These are phyloP conservation scores for Quercus suber DNA, from an alignment of 306 rosid species.

Conservation along the genomic window DNA sequence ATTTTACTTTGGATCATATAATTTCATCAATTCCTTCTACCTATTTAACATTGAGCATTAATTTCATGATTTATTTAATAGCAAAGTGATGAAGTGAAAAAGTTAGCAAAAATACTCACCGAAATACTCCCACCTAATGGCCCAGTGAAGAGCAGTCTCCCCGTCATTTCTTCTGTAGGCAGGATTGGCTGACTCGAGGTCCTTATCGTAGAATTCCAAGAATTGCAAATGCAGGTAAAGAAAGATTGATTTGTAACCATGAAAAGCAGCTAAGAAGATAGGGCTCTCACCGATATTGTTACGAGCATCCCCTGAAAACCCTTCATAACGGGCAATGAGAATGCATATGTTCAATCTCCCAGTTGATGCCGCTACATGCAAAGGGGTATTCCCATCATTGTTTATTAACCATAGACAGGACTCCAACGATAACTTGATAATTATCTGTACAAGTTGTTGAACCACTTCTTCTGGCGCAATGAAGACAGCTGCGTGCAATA, in stretches of 20 bases:
- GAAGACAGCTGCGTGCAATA: conserved; percentile 42
- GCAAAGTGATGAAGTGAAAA: too few relatives aligned
- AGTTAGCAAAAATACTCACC: too few relatives aligned
- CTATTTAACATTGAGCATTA: too few relatives aligned
- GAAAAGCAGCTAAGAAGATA: conserved; percentile 43
- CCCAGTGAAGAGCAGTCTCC: conserved; percentile 2
- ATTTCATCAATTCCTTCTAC: too few relatives aligned
- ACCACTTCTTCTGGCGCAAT: conserved; percentile 30
- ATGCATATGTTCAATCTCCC: conserved; percentile 28
- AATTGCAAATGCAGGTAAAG: not conserved
- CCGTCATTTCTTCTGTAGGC: not conserved
- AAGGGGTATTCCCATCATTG: conserved; percentile 25
- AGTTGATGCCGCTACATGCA: conserved; percentile 36
- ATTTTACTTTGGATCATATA: too few relatives aligned
- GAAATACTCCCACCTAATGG: not conserved
- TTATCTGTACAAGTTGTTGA: not conserved
- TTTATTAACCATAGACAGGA: conserved; percentile 8
- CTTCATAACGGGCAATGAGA: not conserved
- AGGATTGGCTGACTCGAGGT: too few relatives aligned
- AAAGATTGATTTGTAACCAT: conserved; percentile 39
- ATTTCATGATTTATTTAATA: too few relatives aligned
- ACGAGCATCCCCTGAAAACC: not conserved
- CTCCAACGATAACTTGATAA: accelerated
- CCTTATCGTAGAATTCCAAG: too few relatives aligned
- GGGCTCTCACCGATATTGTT: conserved; percentile 49